These are phyloP conservation scores for Arabidopsis lyrata DNA, from an alignment of 441 rosid species.

Conservation along the genomic window DNA sequence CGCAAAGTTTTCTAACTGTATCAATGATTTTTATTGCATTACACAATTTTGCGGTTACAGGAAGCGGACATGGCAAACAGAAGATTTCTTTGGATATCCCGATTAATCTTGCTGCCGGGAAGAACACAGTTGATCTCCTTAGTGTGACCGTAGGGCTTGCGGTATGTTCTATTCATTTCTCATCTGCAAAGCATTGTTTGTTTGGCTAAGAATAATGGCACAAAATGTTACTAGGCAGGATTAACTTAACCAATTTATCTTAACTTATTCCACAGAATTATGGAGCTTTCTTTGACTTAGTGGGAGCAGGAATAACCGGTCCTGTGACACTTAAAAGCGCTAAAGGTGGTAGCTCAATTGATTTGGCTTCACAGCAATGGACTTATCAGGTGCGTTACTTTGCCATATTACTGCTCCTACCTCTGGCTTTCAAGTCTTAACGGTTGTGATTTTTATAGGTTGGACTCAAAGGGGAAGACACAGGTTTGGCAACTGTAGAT, in stretches of 20 bases:
- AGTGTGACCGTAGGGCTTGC: conserved; percentile 96
- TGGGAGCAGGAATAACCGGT: conserved; percentile 91
- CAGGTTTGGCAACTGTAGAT: conserved; percentile 67
- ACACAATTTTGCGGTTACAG: conserved; percentile 51
- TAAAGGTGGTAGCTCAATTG: conserved; percentile 58
- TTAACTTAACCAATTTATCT: conserved; percentile 10
- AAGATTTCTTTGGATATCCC: conserved; percentile 73
- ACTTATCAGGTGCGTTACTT: conserved; percentile 74
- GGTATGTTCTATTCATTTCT: conserved; percentile 51
- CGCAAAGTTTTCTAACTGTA: conserved; percentile 6
- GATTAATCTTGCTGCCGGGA: conserved; percentile 63
- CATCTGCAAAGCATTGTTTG: conserved; percentile 14
- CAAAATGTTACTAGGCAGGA: conserved; percentile 11
- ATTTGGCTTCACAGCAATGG: conserved; percentile 83
- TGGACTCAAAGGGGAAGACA: conserved; percentile 92
- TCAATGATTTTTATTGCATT: conserved; percentile 1
- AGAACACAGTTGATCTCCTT: conserved; percentile 82
- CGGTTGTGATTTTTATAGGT: conserved; percentile 53
- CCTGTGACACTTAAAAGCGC: conserved; percentile 77
- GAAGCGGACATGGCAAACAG: conserved; percentile 61
- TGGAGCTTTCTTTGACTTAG: conserved; percentile 82
- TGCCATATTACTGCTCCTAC: conserved; percentile 11
- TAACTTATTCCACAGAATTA: conserved; percentile 64
- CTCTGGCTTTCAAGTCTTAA: conserved; percentile 18
- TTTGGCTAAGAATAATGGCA: neutral